Percentiles rank a stretch among this genome's conserved stretches.
Conservation (phyloP, 2,329 filamentous ascomycete species). For the Phialophora expanda region DNA sequence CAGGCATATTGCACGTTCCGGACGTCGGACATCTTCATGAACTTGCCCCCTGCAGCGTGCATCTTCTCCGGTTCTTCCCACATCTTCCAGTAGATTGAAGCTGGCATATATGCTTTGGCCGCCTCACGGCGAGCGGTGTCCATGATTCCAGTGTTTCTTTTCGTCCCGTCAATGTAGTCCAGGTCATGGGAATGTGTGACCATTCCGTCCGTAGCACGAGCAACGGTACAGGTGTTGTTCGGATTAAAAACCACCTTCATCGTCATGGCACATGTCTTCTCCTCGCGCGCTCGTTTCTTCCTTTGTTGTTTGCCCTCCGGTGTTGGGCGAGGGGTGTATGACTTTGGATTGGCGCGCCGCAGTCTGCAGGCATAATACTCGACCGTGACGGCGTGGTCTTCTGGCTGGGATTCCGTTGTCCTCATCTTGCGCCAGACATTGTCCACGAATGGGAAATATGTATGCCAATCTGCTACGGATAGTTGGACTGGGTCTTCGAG, state of each 20-base stretch:
- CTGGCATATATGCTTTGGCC: conserved; percentile 54
- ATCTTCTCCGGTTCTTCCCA: conserved; percentile 53
- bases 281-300: conserved; percentile 53
- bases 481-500: conserved; percentile 55
- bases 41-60: conserved; percentile 52
- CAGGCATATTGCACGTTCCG: conserved; percentile 56
- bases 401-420: conserved; percentile 35
- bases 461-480: conserved; percentile 53
- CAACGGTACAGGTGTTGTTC: conserved; percentile 52
- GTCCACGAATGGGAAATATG: conserved; percentile 56
- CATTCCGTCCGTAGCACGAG: conserved; percentile 50
- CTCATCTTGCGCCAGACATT: conserved; percentile 58
- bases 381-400: conserved; percentile 47
- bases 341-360: conserved; percentile 48
- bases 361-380: conserved; percentile 57
- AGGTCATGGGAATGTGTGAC: conserved; percentile 53
- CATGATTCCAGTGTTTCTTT: conserved; percentile 56
- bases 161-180: conserved; percentile 55
- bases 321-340: conserved; percentile 48
- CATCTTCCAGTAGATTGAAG: conserved; percentile 56
- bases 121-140: conserved; percentile 53
- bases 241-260: conserved; percentile 55
- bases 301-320: conserved; percentile 54
- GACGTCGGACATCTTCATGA: conserved; percentile 54
- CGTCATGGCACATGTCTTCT: conserved; percentile 54